Percentiles rank a stretch among this genome's conserved stretches.
phyloP scores from a whole-genome alignment of 2,329 filamentous ascomycete species.

The Botryotinia narcissicola region DNA sequence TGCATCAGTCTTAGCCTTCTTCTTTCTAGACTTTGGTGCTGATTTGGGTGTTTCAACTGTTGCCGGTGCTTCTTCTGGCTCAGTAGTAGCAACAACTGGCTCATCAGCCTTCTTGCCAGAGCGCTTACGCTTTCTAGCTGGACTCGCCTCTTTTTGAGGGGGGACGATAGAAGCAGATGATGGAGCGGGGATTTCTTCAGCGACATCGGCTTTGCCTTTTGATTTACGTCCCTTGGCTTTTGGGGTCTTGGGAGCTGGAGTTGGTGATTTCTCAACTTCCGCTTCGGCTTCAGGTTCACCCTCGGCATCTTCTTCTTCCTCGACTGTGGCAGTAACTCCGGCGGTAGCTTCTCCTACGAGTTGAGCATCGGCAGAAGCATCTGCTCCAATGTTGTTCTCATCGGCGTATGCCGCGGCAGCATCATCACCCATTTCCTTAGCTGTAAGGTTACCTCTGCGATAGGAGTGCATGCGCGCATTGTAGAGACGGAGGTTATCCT shows the following conservation, averaged over 20 bases:
- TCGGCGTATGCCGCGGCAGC: conserved; percentile 62
- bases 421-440: conserved; percentile 60
- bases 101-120: conserved; percentile 48
- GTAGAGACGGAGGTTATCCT: conserved; percentile 65
- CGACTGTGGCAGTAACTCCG: conserved; percentile 22
- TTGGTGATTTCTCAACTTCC: conserved; percentile 45
- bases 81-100: conserved; percentile 30
- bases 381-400: conserved; percentile 53
- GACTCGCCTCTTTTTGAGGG: conserved; percentile 43
- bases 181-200: conserved; percentile 31
- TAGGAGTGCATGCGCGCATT: conserved; percentile 64
- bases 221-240: conserved; percentile 48
- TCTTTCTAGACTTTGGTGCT: conserved; percentile 36
- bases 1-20: conserved; percentile 54
- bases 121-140: conserved; percentile 60
- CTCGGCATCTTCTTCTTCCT: conserved; percentile 39
- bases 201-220: conserved; percentile 35
- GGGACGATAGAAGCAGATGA: conserved; percentile 28
- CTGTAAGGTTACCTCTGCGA: conserved; percentile 56
- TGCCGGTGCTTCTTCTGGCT: conserved; percentile 47
- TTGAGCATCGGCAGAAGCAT: conserved; percentile 39
- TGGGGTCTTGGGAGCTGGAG: conserved; percentile 53
- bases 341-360: conserved; percentile 53
- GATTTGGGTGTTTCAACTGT: conserved; percentile 34
- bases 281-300: conserved; percentile 43